Base-by-base conservation (phyloP, 805 yeast genomes). In the Saturnispora kantuleensis region DNA sequence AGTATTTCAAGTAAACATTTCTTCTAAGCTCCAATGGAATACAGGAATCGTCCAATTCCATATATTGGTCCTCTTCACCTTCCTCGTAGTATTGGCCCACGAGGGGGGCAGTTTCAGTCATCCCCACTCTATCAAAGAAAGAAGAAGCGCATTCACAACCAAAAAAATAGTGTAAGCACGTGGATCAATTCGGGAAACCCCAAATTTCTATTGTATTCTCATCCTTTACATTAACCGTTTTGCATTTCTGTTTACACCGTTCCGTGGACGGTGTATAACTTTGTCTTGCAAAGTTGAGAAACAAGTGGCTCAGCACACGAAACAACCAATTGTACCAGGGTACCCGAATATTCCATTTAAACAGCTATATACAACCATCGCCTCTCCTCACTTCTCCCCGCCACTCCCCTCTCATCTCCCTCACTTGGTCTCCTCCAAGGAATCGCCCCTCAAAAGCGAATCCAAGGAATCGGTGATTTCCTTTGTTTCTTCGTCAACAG, bases 401-500 rank as follows among this genome's bases (percentile, higher is more conserved):
- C n/a, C n/a, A n/a, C n/a, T n/a, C n/a, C n/a, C n/a, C n/a, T 36
- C n/a, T 32, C 36, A n/a, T 15, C 32, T 31, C 42, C 43, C 3
- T 39, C 42, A 10, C 26, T 38, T 38, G 10, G 47, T 43, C 7
- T 28, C 41, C 18, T 42, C 44, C 2, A 38, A 21, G 5, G 31
- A 10, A n/a, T 50, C 45, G 21, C 51, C 51, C 12, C 41, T 48
- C 8, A 50, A 28, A 29, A 50, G 30, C 13, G 49, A 41, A 31
- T 47, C 50, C 11, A 48, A 45, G 10, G 52, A 70, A 42, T 76
- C 75, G 48, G 79, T 82, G 16, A 81, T 68, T 35, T 69, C 65
- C 28, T 67, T 61, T 11, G 81, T 74, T 44, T 81, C 87, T 41
- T 74, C 77, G 56, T 82, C 88, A 50, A 73, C 56, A 1, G 77